phyloP scores from a whole-genome alignment of 2,329 filamentous ascomycete species.

The Curvularia sp. region DNA sequence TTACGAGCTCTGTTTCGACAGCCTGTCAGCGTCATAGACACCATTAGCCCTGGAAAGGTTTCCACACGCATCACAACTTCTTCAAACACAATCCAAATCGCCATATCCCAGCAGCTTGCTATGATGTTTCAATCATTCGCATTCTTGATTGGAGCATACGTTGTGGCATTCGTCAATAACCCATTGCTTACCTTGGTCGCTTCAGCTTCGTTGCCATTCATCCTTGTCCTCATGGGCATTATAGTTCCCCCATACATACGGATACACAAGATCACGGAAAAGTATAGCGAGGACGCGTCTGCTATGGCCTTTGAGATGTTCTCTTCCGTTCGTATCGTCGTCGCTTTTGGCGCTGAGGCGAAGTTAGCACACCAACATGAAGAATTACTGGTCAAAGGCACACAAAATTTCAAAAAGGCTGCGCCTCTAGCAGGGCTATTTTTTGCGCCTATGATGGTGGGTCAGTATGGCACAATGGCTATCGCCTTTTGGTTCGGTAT shows the following conservation, averaged over 20 bases:
- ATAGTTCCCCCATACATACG: slow-evolving; percentile 45
- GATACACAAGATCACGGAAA: slow-evolving; percentile 44
- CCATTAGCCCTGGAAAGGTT: slow-evolving; percentile 59
- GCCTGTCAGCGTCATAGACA: slow-evolving; percentile 58
- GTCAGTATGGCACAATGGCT: slow-evolving; percentile 49
- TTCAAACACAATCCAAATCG: slow-evolving; percentile 62
- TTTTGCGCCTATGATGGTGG: slow-evolving; percentile 46
- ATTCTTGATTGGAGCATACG: slow-evolving; percentile 47
- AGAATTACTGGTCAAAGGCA: slow-evolving; percentile 37
- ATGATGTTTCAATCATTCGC: slow-evolving; percentile 54
- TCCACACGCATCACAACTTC: slow-evolving; percentile 61
- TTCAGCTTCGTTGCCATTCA: slow-evolving; percentile 54
- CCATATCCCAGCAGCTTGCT: slow-evolving; percentile 62
- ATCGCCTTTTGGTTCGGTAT: slow-evolving; percentile 53
- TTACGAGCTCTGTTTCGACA: slow-evolving; percentile 59
- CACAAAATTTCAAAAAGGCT: slow-evolving; percentile 35
- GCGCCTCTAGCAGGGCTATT: slow-evolving; percentile 46
- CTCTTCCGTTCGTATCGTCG: slow-evolving; percentile 47
- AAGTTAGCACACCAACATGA: slow-evolving; percentile 45
- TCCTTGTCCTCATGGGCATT: slow-evolving; percentile 42
- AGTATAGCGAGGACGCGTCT: slow-evolving; percentile 45
- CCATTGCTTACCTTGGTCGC: slow-evolving; percentile 62
- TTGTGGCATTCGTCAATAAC: slow-evolving; percentile 61
- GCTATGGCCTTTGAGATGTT: slow-evolving; percentile 51
- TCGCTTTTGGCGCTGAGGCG: slow-evolving; percentile 49